These are phyloP conservation scores for Przewalskia tangutica DNA, from an alignment of 257 asterid species.

Conservation along the genomic window DNA sequence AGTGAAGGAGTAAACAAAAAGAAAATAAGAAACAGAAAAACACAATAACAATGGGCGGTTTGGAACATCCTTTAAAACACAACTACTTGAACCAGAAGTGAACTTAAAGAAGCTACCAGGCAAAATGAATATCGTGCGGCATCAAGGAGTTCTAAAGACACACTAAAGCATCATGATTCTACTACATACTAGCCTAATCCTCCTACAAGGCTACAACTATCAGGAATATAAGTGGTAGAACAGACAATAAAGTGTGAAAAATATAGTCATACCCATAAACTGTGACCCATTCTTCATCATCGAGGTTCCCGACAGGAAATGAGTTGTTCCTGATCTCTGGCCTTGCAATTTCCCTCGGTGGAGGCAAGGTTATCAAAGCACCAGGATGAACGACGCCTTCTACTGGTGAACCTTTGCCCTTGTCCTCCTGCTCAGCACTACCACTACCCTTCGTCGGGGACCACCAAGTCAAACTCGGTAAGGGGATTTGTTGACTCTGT, in stretches of 20 bases:
- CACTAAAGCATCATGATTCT: background rate
- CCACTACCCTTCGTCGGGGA: slow-evolving; percentile 64
- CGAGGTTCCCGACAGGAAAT: slow-evolving; percentile 52
- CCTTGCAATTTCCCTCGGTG: slow-evolving; percentile 93
- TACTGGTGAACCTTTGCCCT: slow-evolving; percentile 89
- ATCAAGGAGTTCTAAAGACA: background rate
- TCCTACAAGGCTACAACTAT: background rate
- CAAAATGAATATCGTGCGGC: background rate
- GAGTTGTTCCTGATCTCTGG: slow-evolving; percentile 74
- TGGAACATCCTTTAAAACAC: background rate
- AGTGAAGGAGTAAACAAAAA: background rate
- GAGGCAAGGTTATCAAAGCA: slow-evolving; percentile 81
- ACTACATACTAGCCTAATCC: background rate
- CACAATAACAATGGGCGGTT: background rate
- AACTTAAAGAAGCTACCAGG: background rate
- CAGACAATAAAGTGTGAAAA: background rate
- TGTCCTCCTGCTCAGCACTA: slow-evolving; percentile 68
- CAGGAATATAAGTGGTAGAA: background rate
- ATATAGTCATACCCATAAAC: slow-evolving; percentile 66
- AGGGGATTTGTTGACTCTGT: slow-evolving; percentile 52
- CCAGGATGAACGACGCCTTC: slow-evolving; percentile 88
- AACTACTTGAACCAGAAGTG: background rate
- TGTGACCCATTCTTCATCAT: slow-evolving; percentile 96
- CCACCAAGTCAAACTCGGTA: slow-evolving; percentile 70
- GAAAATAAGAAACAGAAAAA: background rate